A percentile compares a stretch with the other conserved stretches of the same genome.
Evolutionary conservation across 139 green algal genomes (phyloP).

Genomic region (Edaphochlamys debaryana): DNA sequence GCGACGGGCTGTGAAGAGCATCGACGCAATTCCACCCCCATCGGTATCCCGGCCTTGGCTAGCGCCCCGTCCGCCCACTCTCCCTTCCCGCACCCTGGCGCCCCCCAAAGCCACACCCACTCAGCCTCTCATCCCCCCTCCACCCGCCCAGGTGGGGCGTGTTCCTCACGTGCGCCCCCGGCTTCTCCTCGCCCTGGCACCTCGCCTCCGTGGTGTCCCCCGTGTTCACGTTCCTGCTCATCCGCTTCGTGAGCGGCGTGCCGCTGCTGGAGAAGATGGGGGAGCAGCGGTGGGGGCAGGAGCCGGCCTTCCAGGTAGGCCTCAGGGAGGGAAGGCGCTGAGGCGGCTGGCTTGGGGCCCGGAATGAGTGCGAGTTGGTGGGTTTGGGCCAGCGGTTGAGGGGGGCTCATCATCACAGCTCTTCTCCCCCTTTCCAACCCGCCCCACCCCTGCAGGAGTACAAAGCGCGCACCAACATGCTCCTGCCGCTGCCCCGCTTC

Average conservation of each 20-base stretch:
- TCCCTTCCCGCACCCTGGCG: no score
- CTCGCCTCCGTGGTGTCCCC: slow-evolving; percentile 66
- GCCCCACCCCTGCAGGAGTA: slow-evolving; percentile 53
- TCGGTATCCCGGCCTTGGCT: no score
- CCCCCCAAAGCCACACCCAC: no score
- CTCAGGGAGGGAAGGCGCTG: no score
- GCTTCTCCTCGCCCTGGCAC: slow-evolving; percentile 54
- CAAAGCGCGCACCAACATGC: slow-evolving; percentile 58
- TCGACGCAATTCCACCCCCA: no score
- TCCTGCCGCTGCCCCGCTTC: slow-evolving; percentile 66
- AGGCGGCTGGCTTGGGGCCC: no score
- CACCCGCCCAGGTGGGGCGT: slow-evolving; percentile 69
- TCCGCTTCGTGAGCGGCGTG: slow-evolving; percentile 41
- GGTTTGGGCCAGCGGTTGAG: background rate
- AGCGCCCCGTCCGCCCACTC: background rate
- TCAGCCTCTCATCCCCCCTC: no score
- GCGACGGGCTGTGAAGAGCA: no score
- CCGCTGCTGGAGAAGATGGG: slow-evolving; percentile 52
- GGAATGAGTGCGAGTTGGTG: background rate
- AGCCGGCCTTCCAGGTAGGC: slow-evolving; percentile 51
- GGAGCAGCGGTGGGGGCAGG: slow-evolving; percentile 67
- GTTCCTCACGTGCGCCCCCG: slow-evolving; percentile 60
- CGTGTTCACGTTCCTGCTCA: slow-evolving; percentile 64
- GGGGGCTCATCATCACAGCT: no score
- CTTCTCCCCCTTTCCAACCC: no score